Evolutionary conservation across 208 protist genomes (phyloP).

Genomic region (Leishmania lainsoni): DNA sequence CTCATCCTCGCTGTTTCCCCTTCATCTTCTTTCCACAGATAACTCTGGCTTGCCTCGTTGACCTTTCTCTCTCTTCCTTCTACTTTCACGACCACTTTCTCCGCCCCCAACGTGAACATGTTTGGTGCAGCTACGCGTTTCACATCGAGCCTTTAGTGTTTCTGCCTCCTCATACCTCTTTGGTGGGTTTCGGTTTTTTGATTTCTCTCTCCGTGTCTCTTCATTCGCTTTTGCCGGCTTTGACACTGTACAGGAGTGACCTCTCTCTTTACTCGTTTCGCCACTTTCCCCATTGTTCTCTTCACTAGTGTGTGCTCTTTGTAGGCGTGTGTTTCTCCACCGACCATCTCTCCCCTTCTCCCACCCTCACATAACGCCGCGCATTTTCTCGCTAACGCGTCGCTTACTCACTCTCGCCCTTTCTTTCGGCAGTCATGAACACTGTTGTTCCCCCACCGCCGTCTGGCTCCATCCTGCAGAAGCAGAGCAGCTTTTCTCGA

Average conservation of each 20-base stretch:
- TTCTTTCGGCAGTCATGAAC: constrained; percentile 14
- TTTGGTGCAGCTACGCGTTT: background rate
- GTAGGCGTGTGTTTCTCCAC: background rate
- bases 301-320: background rate
- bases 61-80: background rate
- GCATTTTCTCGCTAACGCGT: background rate
- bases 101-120: background rate
- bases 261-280: background rate
- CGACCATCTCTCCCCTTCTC: background rate
- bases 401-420: background rate
- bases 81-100: background rate
- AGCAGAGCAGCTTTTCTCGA: constrained; percentile 40
- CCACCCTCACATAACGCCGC: too few species aligned
- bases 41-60: background rate
- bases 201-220: background rate
- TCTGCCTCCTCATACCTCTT: background rate
- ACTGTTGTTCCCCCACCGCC: constrained; percentile 30
- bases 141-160: background rate
- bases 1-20: background rate
- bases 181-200: background rate
- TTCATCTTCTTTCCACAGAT: background rate
- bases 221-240: background rate
- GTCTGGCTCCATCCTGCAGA: constrained; percentile 29
- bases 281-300: background rate
- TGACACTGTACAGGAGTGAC: background rate